A percentile compares a stretch with the other conserved stretches of the same genome.
Conservation (phyloP, 352 stramenopile genomes). For the Phytophthora palmivora region DNA sequence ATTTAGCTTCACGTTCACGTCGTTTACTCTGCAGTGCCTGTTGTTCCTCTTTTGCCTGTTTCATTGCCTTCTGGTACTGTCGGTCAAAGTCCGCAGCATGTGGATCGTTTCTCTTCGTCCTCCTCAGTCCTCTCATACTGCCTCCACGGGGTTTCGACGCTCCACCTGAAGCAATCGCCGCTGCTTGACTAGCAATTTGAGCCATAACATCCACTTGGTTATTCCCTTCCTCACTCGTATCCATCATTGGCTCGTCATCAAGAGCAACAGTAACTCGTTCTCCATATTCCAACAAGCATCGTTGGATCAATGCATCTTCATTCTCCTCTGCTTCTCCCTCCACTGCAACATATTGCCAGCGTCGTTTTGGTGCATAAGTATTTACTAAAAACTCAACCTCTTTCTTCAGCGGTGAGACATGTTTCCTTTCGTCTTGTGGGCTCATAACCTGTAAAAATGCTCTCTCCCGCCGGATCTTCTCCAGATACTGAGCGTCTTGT, state of each 20-base stretch:
- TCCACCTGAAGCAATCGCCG: conserved; percentile 39
- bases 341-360: conserved; percentile 48
- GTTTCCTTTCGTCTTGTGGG: conserved; percentile 10
- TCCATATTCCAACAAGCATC: conserved; percentile 85
- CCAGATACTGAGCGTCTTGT: conserved; percentile 41
- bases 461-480: conserved; percentile 39
- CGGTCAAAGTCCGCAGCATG: conserved; percentile 58
- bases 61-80: conserved; percentile 64
- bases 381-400: conserved; percentile 54
- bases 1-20: conserved; percentile 50
- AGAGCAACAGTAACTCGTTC: conserved; percentile 51
- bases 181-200: conserved; percentile 58
- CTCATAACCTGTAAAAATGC: conserved; percentile 42
- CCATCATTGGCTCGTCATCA: conserved; percentile 20
- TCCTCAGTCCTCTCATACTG: conserved; percentile 21
- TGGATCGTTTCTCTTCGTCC: conserved; percentile 24
- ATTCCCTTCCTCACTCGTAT: conserved; percentile 8
- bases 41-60: conserved; percentile 62
- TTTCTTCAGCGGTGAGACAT: conserved; percentile 34
- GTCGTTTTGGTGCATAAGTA: conserved; percentile 47
- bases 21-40: conserved; percentile 47
- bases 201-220: conserved; percentile 44
- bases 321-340: conserved; percentile 37
- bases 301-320: conserved; percentile 78
- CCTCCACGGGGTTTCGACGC: conserved; percentile 13